Evolutionary conservation across 768 basidiomycete species (phyloP), one percentile per base, ranked within the genome.

Genomic region (Lentinula aciculospora): DNA sequence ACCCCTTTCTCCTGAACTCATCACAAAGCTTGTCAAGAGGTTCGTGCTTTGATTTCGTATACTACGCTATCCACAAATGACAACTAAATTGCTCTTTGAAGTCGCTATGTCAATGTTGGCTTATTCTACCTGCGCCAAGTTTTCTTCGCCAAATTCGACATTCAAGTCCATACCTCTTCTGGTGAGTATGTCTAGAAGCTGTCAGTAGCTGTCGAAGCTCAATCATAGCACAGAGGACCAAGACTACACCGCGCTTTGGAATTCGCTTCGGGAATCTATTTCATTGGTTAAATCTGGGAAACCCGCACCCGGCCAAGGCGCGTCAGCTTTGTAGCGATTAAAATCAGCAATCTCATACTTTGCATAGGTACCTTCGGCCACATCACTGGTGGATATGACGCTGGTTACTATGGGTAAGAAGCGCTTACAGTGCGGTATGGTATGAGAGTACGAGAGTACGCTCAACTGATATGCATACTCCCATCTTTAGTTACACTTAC

Each of bases 161-260:
- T 89, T 64, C 82, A 84, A 65, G 82, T 90, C 7, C 89, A 89
- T 69, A 86, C 83, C 1, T 81, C 83, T 62, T 77, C 85, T 74
- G 79, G 88, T 84, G 39, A 37, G 71, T 62, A 5, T 46, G 31
- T 28, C 27, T 53, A 37, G 17, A 62, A 17, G n/a, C 25, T 58
- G 42, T 58, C 54, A 37, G 21, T 55, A 19, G 17, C 19, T 27
- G 5, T 37, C 27, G n/a, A 27, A 8, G 7, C 23, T 56, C 19
- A 56, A 10, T 15, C 15, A 3, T 42, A 28, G 25, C 59, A 27
- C 69, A 86, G 83, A 81, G 19, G 67, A 66, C n/a, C 76, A 79
- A 25, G 89, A 94, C 63, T 88, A 87, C 67, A 92, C 89, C n/a
- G 70, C 74, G 54, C 74, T 94, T 13, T 95, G 92, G 92, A 89